These are phyloP conservation scores for Whalleya microplaca DNA, from an alignment of 2,329 filamentous ascomycete species.

Conservation along the genomic window DNA sequence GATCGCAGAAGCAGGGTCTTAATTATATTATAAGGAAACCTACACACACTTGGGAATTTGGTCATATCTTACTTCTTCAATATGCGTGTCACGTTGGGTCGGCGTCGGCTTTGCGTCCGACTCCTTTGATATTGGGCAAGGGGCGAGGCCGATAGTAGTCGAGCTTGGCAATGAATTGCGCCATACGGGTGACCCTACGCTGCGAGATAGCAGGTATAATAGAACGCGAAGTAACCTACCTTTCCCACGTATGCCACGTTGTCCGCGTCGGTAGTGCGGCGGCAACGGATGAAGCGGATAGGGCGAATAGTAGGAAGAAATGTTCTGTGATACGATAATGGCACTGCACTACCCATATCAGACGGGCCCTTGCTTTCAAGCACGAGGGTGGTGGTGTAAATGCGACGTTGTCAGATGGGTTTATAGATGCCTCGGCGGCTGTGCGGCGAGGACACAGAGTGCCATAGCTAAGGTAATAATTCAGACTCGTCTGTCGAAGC, in stretches of 20 bases:
- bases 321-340: slow-evolving; percentile 19
- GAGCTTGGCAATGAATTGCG: background rate
- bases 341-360: slow-evolving; percentile 13
- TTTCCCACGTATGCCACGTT: slow-evolving; percentile 12
- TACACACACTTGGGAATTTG: background rate
- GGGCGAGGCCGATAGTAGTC: background rate
- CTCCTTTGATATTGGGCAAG: background rate
- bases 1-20: slow-evolving; percentile 21
- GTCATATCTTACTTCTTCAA: background rate
- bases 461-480: background rate
- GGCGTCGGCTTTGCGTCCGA: background rate
- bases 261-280: slow-evolving; percentile 7
- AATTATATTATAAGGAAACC: background rate
- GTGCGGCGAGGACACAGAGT: background rate
- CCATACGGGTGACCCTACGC: background rate
- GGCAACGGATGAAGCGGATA: slow-evolving; percentile 14
- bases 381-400: slow-evolving; percentile 22
- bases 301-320: slow-evolving; percentile 2
- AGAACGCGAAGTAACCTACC: slow-evolving; percentile 2
- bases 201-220: slow-evolving; percentile 8
- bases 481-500: background rate
- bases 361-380: slow-evolving; percentile 24
- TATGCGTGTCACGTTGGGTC: too few relatives aligned
- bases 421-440: background rate
- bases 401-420: slow-evolving; percentile 7